Conservation (phyloP, 345 rosid species). For the Cardiospermum halicacabum region DNA sequence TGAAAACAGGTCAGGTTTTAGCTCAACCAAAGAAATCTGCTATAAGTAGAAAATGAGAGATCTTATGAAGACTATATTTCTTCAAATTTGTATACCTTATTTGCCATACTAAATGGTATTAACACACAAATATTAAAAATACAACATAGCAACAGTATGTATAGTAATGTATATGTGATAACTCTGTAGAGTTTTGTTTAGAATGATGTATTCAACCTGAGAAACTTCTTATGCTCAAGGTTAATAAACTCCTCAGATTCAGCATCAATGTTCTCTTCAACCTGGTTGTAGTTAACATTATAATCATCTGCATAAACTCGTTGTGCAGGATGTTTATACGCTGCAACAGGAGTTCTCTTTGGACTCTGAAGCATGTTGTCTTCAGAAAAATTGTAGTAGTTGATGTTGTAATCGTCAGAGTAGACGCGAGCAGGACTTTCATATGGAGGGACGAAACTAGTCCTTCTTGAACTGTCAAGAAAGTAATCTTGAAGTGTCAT, state of each 20-base stretch:
- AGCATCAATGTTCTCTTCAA: constrained; percentile 34
- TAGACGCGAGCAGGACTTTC: too few relatives aligned
- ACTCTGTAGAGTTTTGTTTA: constrained; percentile 3
- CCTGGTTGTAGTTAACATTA: background rate
- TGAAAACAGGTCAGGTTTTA: background rate
- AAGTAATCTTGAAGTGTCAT: background rate
- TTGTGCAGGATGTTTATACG: background rate
- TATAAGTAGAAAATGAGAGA: background rate
- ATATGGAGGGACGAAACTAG: too few relatives aligned
- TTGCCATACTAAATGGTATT: background rate
- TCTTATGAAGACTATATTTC: too few relatives aligned
- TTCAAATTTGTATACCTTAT: background rate
- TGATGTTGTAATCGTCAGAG: too few relatives aligned
- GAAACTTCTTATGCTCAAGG: constrained; percentile 45
- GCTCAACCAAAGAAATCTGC: background rate
- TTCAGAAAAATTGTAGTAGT: constrained; percentile 3
- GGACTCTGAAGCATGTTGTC: background rate
- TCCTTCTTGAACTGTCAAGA: too few relatives aligned
- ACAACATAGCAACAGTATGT: background rate
- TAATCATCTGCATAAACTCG: background rate
- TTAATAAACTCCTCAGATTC: constrained; percentile 65
- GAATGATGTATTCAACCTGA: background rate
- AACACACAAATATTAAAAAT: background rate
- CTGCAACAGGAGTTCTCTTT: constrained; percentile 6
- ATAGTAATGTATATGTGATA: background rate